phyloP scores from a whole-genome alignment of 2,329 filamentous ascomycete genomes.

The Ceratocystis diversiconidia region DNA sequence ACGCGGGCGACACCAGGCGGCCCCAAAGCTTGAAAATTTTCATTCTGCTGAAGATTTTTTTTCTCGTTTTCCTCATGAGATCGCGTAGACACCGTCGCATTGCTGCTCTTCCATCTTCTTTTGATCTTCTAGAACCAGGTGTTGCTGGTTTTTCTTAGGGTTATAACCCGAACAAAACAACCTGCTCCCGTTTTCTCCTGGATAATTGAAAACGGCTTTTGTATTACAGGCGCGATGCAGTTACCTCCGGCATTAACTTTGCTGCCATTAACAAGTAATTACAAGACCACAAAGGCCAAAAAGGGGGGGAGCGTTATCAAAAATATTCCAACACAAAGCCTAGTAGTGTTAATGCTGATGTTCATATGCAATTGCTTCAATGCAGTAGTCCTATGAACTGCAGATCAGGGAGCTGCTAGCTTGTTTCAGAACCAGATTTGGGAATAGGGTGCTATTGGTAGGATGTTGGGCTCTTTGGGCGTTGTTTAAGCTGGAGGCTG shows the following conservation, averaged over 20 bases:
- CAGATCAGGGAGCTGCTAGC: slow-evolving; percentile 3
- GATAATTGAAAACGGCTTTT: background rate
- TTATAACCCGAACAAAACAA: background rate
- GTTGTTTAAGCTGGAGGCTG: background rate
- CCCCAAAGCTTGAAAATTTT: slow-evolving; percentile 3
- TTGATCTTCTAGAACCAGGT: background rate
- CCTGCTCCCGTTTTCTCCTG: background rate
- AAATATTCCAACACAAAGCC: background rate
- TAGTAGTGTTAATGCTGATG: background rate
- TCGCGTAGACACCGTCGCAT: too few relatives aligned
- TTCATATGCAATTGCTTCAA: background rate
- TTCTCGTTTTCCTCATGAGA: background rate
- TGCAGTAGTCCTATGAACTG: background rate
- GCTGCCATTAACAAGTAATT: background rate
- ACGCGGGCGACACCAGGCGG: background rate
- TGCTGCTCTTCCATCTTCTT: background rate
- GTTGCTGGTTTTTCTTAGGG: background rate
- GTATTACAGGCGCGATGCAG: background rate
- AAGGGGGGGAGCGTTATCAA: background rate
- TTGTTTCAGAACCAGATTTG: slow-evolving; percentile 2
- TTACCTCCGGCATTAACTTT: background rate
- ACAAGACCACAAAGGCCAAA: background rate
- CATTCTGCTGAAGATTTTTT: background rate
- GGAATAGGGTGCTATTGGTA: background rate
- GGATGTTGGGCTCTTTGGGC: background rate